Evolutionary conservation across 2,329 filamentous ascomycete genomes (phyloP).

Genomic region (Albifimbria verrucaria): DNA sequence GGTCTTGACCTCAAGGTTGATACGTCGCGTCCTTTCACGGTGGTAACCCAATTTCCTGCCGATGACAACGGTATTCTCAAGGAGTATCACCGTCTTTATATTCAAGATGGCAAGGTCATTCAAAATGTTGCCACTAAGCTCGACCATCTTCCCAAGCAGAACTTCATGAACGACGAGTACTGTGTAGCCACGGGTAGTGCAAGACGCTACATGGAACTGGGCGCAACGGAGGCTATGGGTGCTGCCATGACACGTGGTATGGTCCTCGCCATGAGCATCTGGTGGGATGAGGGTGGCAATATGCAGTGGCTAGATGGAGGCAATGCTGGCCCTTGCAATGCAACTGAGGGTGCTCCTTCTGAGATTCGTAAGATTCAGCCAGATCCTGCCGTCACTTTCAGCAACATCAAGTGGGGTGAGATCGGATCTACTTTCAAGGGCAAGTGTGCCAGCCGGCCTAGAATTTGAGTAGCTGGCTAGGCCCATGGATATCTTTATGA

Average conservation of each 20-base stretch:
- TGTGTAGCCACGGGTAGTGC: conserved; percentile 30
- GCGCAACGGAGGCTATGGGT: conserved; percentile 42
- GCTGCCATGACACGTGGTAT: conserved; percentile 43
- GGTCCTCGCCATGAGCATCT: conserved; percentile 50
- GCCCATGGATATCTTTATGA: too few relatives aligned
- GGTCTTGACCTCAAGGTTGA: conserved; percentile 30
- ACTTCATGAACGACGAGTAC: conserved; percentile 33
- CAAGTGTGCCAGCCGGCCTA: too few relatives aligned
- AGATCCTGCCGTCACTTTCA: conserved; percentile 49
- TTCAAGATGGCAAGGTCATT: conserved; percentile 29
- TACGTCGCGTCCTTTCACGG: conserved; percentile 35
- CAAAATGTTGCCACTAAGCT: background rate
- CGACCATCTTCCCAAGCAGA: conserved; percentile 25
- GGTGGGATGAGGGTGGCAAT: conserved; percentile 48
- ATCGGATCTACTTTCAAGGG: conserved; percentile 44
- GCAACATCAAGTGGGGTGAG: conserved; percentile 58
- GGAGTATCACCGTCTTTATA: conserved; percentile 44
- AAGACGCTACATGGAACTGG: conserved; percentile 29
- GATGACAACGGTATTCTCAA: conserved; percentile 39
- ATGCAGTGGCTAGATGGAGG: conserved; percentile 53
- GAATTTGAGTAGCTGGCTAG: too few relatives aligned
- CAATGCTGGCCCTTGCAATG: conserved; percentile 48
- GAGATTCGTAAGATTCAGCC: conserved; percentile 44
- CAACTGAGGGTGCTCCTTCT: conserved; percentile 48
- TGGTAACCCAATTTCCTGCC: conserved; percentile 48